Evolutionary conservation across 208 protist genomes (phyloP).

Genomic region (Crithidia expoeki): DNA sequence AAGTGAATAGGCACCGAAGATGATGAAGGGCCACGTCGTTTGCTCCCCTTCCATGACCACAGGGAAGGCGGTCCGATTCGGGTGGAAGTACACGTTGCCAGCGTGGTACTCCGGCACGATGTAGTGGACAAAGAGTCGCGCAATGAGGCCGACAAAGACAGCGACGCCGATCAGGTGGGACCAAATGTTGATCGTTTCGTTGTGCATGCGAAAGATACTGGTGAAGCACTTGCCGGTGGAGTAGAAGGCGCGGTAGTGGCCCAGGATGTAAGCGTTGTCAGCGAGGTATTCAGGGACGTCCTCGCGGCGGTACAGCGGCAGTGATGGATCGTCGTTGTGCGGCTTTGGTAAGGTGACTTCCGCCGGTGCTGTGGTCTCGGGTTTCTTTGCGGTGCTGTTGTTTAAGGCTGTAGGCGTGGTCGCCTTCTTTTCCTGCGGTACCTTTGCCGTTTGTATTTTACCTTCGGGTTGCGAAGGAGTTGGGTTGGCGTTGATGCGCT

Average conservation of each 20-base stretch:
- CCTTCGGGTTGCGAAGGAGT: background rate
- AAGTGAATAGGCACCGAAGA: constrained; percentile 79
- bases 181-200: constrained; percentile 90
- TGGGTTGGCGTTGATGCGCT: background rate
- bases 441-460: too few relatives aligned
- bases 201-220: constrained; percentile 80
- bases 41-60: constrained; percentile 18
- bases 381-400: background rate
- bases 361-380: background rate
- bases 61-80: constrained; percentile 19
- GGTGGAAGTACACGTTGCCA: constrained; percentile 29
- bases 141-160: constrained; percentile 56
- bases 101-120: constrained; percentile 33
- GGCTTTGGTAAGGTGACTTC: constrained; percentile 2
- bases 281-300: constrained; percentile 50
- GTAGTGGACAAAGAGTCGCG: constrained; percentile 41
- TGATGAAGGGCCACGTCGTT: constrained; percentile 43
- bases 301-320: constrained; percentile 53
- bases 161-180: constrained; percentile 76
- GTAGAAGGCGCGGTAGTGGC: constrained; percentile 77
- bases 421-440: background rate
- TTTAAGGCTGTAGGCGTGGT: background rate
- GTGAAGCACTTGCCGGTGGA: constrained; percentile 49
- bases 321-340: constrained; percentile 29
- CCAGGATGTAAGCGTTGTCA: constrained; percentile 60